Evolutionary conservation across 169 alveolate genomes (phyloP).

Genomic region (Cardiosporidium cionae): DNA sequence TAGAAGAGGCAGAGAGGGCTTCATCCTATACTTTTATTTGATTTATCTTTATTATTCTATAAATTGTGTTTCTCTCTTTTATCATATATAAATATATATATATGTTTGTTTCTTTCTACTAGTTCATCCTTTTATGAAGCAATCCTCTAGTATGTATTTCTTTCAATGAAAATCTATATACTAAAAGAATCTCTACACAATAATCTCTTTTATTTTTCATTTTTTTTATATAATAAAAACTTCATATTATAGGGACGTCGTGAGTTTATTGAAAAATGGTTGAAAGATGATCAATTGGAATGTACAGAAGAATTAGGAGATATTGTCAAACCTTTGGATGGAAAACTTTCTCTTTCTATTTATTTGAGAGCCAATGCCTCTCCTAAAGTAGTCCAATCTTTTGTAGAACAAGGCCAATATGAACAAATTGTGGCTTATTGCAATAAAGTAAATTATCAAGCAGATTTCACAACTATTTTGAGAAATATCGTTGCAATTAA

Average conservation of each 20-base stretch:
- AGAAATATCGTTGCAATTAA: conserved; percentile 37
- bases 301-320: conserved; percentile 96
- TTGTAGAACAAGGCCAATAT: conserved; percentile 85
- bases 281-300: conserved; percentile 91
- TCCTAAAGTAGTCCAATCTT: conserved; percentile 83
- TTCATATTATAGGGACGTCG: too few relatives aligned
- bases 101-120: too few relatives aligned
- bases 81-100: too few relatives aligned
- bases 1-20: too few relatives aligned
- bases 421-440: conserved; percentile 72
- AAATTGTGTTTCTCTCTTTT: too few relatives aligned
- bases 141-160: neutral
- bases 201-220: too few relatives aligned
- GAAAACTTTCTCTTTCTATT: conserved; percentile 82
- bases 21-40: too few relatives aligned
- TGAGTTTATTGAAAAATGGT: conserved; percentile 86
- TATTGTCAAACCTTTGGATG: conserved; percentile 76
- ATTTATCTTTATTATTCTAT: too few relatives aligned
- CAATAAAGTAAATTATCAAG: conserved; percentile 41
- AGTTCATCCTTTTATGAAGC: too few relatives aligned
- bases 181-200: neutral
- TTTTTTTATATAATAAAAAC: neutral
- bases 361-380: conserved; percentile 73
- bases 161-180: neutral
- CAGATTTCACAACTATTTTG: conserved; percentile 46